Base-by-base conservation (phyloP, 2,329 filamentous ascomycete genomes). In the Sporothrix brunneoviolacea region DNA sequence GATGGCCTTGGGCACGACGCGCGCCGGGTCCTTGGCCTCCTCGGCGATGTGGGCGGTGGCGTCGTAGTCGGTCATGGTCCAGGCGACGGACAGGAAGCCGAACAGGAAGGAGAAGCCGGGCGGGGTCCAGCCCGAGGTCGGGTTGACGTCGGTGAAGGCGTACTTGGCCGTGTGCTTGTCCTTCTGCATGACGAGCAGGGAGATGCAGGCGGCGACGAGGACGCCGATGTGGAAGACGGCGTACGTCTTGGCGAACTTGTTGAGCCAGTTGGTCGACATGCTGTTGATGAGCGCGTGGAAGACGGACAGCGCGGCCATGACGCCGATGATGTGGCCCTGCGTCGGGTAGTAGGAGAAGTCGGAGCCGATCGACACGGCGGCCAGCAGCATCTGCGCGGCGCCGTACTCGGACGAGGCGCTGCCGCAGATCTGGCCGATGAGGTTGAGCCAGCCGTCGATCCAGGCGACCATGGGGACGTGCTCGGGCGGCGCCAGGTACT, bases 331-430 rank as follows among this genome's bases (percentile, higher is more conserved):
- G 53, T 74, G 67, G 55, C 67, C 58, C 60, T 46, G 63, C 2
- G 69, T 75, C 2, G 77, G 75, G 4, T 61, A 57, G 57, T 74
- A 77, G 16, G 64, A 55, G 55, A 74, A 76, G 55, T 73, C 68
- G 12, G 67, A 65, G 16, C 67, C 67, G 57, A 80, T 77, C 8
- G 74, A 73, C 7, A 78, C 71, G 19, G 77, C 75, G 18, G 77
- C 76, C 4, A 80, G 68, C 35, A 80, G 68, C 65, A 80, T 71
- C 58, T 79, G 73, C 3, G 77, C 71, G 8, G 75, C 71, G 44
- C 76, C 76, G 62, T 79, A 81, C 64, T 79, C 76, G 9, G 73
- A 74, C 1, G 76, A 79, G 16, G 78, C 77, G 47, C 76, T 69
- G 53, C 78, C 76, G 22, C 72, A 69, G 39, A 77, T 66, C 55